Base-by-base conservation (phyloP, 1,284 basidiomycete species). In the Cryptococcus neoformans region DNA sequence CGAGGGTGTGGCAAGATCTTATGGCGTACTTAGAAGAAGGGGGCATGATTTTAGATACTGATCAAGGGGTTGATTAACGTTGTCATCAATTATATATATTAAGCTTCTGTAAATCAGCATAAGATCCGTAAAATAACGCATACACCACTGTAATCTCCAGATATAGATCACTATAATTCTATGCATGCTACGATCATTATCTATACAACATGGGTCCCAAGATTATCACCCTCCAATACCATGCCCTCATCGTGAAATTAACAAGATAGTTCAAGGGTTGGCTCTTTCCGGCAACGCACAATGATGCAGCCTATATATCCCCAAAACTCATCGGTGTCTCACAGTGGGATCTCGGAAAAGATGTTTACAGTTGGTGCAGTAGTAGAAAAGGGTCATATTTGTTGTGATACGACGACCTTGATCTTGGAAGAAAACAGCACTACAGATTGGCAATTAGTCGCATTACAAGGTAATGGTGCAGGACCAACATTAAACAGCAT, bases 331-430 rank as follows among this genome's bases (percentile, higher is more conserved):
- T 44, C 56, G 56, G 8, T 50, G 51, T 60, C 68, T 66, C 57
- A 68, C 65, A 8, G 62, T 66, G 7, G 89, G 86, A 74, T 93
- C 91, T 56, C 83, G 82, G 77, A 88, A 93, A 59, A 81, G 83
- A 60, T 88, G 80, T 65, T 88, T 87, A 75, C 90, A 96, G 70
- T 87, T 86, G n/a, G 85, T 84, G 73, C 92, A 96, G 48, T 91
- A 89, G 75, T 87, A 95, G 80, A 95, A 96, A 1, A 95, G 83
- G 44, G 90, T 91, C 92, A 78, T 78, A 61, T 76, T 76, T 42
- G 76, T 95, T 68, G 93, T 90, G 67, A 89, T 90, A 53, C 92
- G 86, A 73, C 93, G 92, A 12, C 90, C 94, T 75, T 96, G 92
- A 78, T 95, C 92, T 78, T 95, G 92, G 77, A 88, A 96, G 74